These are phyloP conservation scores for Hansenula sp. DNA, from an alignment of 1,139 yeast species.

Conservation along the genomic window DNA sequence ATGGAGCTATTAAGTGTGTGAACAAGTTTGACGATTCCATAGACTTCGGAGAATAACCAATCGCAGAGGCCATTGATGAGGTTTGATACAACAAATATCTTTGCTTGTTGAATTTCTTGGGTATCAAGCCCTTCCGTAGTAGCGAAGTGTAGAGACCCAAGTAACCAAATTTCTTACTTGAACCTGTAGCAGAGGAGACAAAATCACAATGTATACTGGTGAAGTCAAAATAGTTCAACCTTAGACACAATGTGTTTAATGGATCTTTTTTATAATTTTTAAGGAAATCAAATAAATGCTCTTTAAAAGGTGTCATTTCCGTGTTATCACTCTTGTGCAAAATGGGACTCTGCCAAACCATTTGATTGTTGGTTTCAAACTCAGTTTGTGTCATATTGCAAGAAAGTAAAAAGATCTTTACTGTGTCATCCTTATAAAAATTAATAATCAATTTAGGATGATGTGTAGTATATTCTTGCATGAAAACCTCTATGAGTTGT, in stretches of 20 bases:
- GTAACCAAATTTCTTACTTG: conserved; percentile 39
- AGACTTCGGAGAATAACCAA: conserved; percentile 25
- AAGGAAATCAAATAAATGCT: conserved; percentile 41
- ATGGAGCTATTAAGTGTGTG: conserved; percentile 53
- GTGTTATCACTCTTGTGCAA: conserved; percentile 17
- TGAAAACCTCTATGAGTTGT: conserved; percentile 18
- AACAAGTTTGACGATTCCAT: conserved; percentile 40
- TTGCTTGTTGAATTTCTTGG: conserved; percentile 15
- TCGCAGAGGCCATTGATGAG: conserved; percentile 58
- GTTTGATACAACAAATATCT: conserved; percentile 47
- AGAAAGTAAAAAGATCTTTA: conserved; percentile 55
- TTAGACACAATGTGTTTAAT: conserved; percentile 27
- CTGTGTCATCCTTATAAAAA: conserved; percentile 36
- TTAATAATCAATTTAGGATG: conserved; percentile 68
- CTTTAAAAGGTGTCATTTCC: conserved; percentile 28
- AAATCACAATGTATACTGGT: conserved; percentile 44
- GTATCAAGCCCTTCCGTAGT: conserved; percentile 29
- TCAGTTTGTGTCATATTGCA: conserved; percentile 54
- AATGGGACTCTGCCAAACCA: conserved; percentile 58
- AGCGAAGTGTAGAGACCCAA: conserved; percentile 44
- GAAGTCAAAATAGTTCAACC: conserved; percentile 38
- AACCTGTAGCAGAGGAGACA: conserved; percentile 55
- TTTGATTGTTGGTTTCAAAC: conserved; percentile 55
- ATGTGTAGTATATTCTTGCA: conserved; percentile 42
- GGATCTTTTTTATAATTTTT: conserved; percentile 32